Evolutionary conservation across 257 asterid genomes (phyloP).

Genomic region (Scutellaria minor): DNA sequence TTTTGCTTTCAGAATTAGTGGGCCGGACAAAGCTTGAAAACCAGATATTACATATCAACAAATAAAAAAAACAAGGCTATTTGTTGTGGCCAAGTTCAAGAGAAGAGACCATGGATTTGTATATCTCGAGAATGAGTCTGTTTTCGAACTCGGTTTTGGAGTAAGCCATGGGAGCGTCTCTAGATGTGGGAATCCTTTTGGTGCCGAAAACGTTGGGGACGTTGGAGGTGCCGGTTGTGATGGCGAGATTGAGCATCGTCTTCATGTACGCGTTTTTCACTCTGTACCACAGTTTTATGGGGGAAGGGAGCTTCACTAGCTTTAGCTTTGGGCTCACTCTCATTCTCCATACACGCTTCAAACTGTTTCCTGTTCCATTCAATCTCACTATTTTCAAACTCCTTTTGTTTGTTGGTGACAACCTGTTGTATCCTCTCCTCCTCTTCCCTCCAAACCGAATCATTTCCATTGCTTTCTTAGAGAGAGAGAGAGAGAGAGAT

Average conservation of each 20-base stretch:
- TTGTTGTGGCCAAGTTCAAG: slow-evolving; percentile 57
- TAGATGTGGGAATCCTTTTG: slow-evolving; percentile 41
- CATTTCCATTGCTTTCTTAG: slow-evolving; percentile 34
- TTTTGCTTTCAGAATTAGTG: too few relatives aligned
- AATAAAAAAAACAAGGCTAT: background rate
- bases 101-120: slow-evolving; percentile 67
- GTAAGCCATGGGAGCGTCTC: slow-evolving; percentile 17
- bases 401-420: slow-evolving; percentile 31
- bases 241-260: slow-evolving; percentile 46
- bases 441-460: slow-evolving; percentile 29
- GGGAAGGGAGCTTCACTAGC: slow-evolving; percentile 36
- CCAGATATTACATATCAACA: too few relatives aligned
- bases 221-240: slow-evolving; percentile 33
- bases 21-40: too few relatives aligned
- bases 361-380: slow-evolving; percentile 17
- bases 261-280: slow-evolving; percentile 49
- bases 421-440: slow-evolving; percentile 40
- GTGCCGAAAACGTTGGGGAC: slow-evolving; percentile 31
- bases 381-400: slow-evolving; percentile 33
- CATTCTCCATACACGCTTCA: slow-evolving; percentile 40
- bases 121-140: slow-evolving; percentile 71
- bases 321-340: slow-evolving; percentile 45
- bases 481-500: slow-evolving; percentile 17
- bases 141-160: slow-evolving; percentile 59
- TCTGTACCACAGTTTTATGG: slow-evolving; percentile 46